These are phyloP conservation scores for Dendrobium officinale DNA, from an alignment of 106 monocot species.

Conservation along the genomic window DNA sequence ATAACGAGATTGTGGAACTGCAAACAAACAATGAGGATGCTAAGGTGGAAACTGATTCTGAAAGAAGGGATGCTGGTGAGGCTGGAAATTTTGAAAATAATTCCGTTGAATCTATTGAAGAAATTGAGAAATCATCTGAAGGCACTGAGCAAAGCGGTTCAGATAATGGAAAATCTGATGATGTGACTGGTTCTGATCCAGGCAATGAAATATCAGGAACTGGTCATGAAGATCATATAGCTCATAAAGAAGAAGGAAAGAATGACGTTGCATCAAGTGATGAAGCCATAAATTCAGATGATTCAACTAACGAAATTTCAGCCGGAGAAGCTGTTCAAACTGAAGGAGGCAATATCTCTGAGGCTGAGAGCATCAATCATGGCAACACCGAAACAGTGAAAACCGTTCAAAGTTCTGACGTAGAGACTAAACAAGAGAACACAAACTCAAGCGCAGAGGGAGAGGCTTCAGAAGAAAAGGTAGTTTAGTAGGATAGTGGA, in stretches of 20 bases:
- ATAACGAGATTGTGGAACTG: background rate
- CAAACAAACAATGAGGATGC: conserved; percentile 1
- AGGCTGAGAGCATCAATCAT: background rate
- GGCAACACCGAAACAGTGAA: background rate
- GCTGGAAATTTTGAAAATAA: conserved; percentile 1
- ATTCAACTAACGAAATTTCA: background rate
- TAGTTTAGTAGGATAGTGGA: background rate
- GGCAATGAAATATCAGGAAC: background rate
- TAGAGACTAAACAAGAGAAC: background rate
- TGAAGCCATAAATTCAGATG: background rate
- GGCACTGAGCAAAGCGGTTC: background rate
- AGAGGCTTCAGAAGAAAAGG: background rate
- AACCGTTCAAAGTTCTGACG: background rate
- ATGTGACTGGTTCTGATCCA: background rate
- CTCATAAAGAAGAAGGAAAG: background rate
- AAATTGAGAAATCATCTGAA: conserved; percentile 7
- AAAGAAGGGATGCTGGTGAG: background rate
- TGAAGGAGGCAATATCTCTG: background rate
- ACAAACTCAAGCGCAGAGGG: background rate
- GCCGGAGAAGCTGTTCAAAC: background rate
- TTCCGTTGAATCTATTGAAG: background rate
- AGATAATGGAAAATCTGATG: background rate
- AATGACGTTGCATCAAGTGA: background rate
- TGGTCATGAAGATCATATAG: background rate
- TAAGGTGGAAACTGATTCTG: background rate